Base-by-base conservation (phyloP, 2,329 filamentous ascomycete species). In the Trichoderma sp. region DNA sequence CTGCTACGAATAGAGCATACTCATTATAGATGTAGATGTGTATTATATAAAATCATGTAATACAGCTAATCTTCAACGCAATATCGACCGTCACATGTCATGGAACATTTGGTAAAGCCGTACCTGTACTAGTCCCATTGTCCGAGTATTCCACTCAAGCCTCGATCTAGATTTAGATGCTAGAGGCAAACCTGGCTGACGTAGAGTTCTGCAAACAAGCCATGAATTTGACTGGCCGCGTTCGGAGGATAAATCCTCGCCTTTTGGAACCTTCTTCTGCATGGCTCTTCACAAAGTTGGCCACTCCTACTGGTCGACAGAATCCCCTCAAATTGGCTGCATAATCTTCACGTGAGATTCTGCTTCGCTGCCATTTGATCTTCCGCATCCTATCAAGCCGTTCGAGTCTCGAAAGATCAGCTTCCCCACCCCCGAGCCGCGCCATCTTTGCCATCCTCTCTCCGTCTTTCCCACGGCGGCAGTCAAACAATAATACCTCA, bases 311-410 rank as follows among this genome's bases (percentile, higher is more conserved):
- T 61, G 37, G 58, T 27, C 58, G 16, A 47, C 16, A 27, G 33
- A 27, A 55, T 31, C 24, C 16, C 37, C 37, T 40, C 29, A 49
- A 33, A 52, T 11, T 1, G 60, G n/a, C 11, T 55, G 31, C 61
- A 40, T 56, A 65, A 65, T 55, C 62, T 57, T 33, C 24, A 65
- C 52, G 62, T 57, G 52, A 65, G 62, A 31, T 1, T 11, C 24
- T 55, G 21, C 14, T 29, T 27, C 27, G 49, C 29, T 19, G 19
- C 21, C 19, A 27, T 7, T 24, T 55, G 24, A 27, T 55, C 27
- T 55, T 55, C 16, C 19, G 6, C 27, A 27, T 19, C 52, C 52
- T 16, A 55, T 55, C 56, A 59, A 43, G n/a, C 40, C 40, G 3
- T 43, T n/a, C 7, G 40, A n/a, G 40, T 19, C 40, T 43, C 40